Evolutionary conservation across 1,139 yeast genomes (phyloP), one percentile per base, ranked within the genome.

Genomic region (Keqinozyma sinolaborantium): DNA sequence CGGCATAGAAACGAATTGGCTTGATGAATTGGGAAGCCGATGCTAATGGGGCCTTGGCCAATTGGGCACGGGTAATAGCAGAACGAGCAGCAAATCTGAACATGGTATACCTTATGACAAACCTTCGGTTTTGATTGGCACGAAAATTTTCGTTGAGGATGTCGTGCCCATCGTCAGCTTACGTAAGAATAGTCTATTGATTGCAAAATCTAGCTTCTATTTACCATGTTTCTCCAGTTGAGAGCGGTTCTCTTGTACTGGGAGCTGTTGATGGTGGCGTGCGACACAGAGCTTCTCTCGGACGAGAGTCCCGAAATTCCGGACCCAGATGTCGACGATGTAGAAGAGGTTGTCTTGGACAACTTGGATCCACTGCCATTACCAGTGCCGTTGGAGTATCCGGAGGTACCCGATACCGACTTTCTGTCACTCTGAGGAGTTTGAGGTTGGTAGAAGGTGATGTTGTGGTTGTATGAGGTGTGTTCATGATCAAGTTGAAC

Each of bases 1-100:
- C 69, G 30, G 71, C 73, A 47, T 69, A 69, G 48, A 64, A 64
- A 53, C 75, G 70, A 32, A 64, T 50, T 39, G 71, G 68, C 31
- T 50, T 56, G 25, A 54, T 44, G 24, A 52, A 40, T 33, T 34
- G 45, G 28, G 53, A 34, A 29, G 56, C 51, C 24, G 51, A 36
- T n/a, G n/a, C n/a, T n/a, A n/a, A n/a, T 26, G 63, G 47, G 29
- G 57, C 46, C 50, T 61, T 60, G 41, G 56, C 41, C 29, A 49
- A 50, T 33, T 67, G 60, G 21, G 40, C 25, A 28, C 27, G 33
- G 35, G 50, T 48, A 45, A 70, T 66, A 39, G 57, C 52, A 35
- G 68, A 51, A 56, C 73, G 72, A 39, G 55, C 47, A 29, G 60
- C 62, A 41, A 56, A 52, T 61, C 64, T 65, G 44, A 65, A 63